A percentile compares a stretch with the other conserved stretches of the same genome.
Evolutionary conservation across 805 yeast species (phyloP).

Genomic region (Hanseniaspora singularis): DNA sequence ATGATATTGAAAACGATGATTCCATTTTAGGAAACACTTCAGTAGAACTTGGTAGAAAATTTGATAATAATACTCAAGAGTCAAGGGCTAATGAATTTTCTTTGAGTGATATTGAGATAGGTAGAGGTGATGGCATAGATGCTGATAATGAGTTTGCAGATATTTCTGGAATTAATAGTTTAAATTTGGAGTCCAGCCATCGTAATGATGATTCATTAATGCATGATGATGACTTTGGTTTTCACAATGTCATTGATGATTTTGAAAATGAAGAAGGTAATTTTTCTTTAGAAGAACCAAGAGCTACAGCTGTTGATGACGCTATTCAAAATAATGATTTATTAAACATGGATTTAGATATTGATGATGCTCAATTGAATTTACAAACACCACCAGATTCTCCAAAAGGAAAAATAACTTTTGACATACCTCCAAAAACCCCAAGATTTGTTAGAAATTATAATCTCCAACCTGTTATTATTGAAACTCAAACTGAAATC

Average conservation of each 20-base stretch:
- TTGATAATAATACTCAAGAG: conserved; percentile 23
- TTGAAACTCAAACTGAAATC: conserved; percentile 19
- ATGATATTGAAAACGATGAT: conserved; percentile 23
- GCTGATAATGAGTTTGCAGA: conserved; percentile 28
- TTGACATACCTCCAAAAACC: not conserved
- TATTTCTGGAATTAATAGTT: conserved; percentile 21
- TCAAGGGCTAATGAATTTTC: conserved; percentile 34
- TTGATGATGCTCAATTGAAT: conserved; percentile 4
- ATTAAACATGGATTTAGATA: conserved; percentile 7
- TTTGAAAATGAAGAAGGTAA: conserved; percentile 13
- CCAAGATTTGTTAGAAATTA: conserved; percentile 10
- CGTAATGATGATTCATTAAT: conserved; percentile 2
- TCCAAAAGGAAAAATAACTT: not conserved
- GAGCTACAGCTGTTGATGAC: conserved; percentile 14
- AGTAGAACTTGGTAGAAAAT: conserved; percentile 52
- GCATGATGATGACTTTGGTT: conserved; percentile 1
- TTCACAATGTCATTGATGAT: conserved; percentile 8
- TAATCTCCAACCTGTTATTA: conserved; percentile 14
- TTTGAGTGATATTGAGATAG: conserved; percentile 43
- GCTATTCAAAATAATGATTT: not conserved
- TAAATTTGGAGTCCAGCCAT: conserved; percentile 15
- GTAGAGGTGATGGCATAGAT: conserved; percentile 28
- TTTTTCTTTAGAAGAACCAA: conserved; percentile 15
- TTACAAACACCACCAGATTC: conserved; percentile 14
- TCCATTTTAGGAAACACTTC: conserved; percentile 34